Conservation (phyloP, 2,329 filamentous ascomycete genomes). For the Coniochaeta hoffmannii region DNA sequence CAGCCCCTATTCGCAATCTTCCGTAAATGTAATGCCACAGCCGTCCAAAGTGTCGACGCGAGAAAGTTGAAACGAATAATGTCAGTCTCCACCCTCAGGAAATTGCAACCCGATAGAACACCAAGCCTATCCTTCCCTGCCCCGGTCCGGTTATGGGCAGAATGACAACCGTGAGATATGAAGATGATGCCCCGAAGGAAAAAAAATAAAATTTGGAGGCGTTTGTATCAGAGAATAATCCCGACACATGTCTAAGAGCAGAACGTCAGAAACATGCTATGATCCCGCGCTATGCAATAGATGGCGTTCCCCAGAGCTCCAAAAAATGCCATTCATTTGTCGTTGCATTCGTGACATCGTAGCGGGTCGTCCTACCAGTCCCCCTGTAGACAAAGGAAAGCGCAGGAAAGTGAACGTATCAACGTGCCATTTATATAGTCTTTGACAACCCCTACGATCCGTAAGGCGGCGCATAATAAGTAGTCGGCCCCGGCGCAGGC, state of each 20-base stretch:
- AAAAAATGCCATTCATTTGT: background rate
- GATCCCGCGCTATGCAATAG: background rate
- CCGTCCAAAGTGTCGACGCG: too few relatives aligned
- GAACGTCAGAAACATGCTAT: background rate
- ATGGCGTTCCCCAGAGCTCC: background rate
- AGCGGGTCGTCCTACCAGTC: background rate
- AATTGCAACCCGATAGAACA: background rate
- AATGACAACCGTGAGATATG: background rate
- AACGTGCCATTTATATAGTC: background rate
- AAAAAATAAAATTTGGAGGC: background rate
- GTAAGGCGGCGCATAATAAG: slow-evolving; percentile 11
- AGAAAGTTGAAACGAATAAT: too few relatives aligned
- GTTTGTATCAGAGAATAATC: background rate
- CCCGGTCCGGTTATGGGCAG: background rate
- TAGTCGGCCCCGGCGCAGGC: slow-evolving; percentile 11
- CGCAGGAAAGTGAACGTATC: background rate
- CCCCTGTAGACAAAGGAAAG: background rate
- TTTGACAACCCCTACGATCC: background rate
- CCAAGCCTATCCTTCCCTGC: background rate
- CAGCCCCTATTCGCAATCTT: too few relatives aligned
- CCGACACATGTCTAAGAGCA: background rate
- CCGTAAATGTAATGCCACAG: too few relatives aligned
- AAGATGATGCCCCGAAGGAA: background rate
- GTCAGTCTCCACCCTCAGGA: too few relatives aligned
- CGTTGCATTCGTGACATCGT: background rate